Evolutionary conservation across 2,329 filamentous ascomycete genomes (phyloP), one percentile per base, ranked within the genome.

Genomic region (Aspergillus chevalieri): DNA sequence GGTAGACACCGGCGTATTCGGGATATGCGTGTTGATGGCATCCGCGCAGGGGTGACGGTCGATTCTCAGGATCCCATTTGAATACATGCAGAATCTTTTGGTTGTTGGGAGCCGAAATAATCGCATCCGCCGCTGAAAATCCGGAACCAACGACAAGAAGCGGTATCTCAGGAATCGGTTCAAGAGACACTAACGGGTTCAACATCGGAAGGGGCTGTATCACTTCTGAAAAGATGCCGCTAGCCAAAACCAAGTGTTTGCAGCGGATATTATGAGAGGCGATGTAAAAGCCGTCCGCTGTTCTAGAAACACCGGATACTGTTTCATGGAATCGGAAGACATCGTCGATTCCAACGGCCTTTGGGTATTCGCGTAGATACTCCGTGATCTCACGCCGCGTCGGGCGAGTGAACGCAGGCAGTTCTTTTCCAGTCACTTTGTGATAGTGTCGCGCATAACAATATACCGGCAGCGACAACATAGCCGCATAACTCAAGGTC

Each of bases 1-100:
- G 73, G 55, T 84, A 83, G 1, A 84, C 71, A 7, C 75, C 73
- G 1, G 81, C 80, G 58, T 84, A 84, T 53, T 83, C 81, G 0
- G 81, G 80, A 57, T 84, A 84, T 26, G 80, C 80, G 42, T 78
- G 75, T 43, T 79, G 76, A 57, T 84, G 81, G 51, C 81, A 83
- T 34, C 75, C 74, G 17, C 77, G 75, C 10, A 84, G 64, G 2
- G 80, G 81, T 0, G 79, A 82, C 0, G 80, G 79, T 15, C 73
- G 71, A 4, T 68, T 71, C 7, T 79, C 71, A 0, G 79, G 78
- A n/a, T 74, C 71, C 81, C 81, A 84, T 60, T 78, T 78, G 62
- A 77, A 84, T 47, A 82, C 61, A 56, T 84, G 81, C n/a, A 83
- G 64, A 41, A 84, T 75, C 47, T 72, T 77, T 43, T 76, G 76